Evolutionary conservation across 1,284 basidiomycete genomes (phyloP).

Genomic region (Apiotrichum siamense): DNA sequence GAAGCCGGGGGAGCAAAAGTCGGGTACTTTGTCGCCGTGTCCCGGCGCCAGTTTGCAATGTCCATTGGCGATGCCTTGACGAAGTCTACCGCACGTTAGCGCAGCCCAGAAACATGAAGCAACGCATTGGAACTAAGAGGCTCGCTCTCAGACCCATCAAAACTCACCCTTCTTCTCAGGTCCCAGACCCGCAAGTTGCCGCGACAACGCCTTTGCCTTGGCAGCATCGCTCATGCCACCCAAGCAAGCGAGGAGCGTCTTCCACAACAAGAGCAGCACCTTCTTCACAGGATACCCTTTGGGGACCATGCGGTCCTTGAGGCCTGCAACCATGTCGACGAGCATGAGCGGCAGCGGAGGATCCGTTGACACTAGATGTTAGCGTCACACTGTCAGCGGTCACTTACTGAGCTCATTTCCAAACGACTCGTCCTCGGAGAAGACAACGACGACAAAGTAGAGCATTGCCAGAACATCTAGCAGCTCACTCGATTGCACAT

Average conservation of each 20-base stretch:
- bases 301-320: slow-evolving; percentile 81
- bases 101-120: no score
- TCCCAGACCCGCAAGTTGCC: slow-evolving; percentile 71
- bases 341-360: slow-evolving; percentile 90
- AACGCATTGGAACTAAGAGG: no score
- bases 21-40: slow-evolving; percentile 88
- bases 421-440: slow-evolving; percentile 84
- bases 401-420: slow-evolving; percentile 88
- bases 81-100: slow-evolving; percentile 43
- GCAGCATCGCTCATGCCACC: slow-evolving; percentile 83
- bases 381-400: not conserved
- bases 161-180: slow-evolving; percentile 55
- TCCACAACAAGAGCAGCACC: slow-evolving; percentile 91
- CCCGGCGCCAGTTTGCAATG: slow-evolving; percentile 75
- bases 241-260: slow-evolving; percentile 82
- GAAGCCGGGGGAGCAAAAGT: slow-evolving; percentile 66
- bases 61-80: slow-evolving; percentile 84
- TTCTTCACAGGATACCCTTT: slow-evolving; percentile 88
- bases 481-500: slow-evolving; percentile 65
- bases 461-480: slow-evolving; percentile 87
- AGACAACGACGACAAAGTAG: slow-evolving; percentile 87
- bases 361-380: slow-evolving; percentile 74
- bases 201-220: slow-evolving; percentile 74
- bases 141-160: not conserved
- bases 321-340: slow-evolving; percentile 76